Base-by-base conservation (phyloP, 2,329 filamentous ascomycete species). In the Fusarium kyushuense region DNA sequence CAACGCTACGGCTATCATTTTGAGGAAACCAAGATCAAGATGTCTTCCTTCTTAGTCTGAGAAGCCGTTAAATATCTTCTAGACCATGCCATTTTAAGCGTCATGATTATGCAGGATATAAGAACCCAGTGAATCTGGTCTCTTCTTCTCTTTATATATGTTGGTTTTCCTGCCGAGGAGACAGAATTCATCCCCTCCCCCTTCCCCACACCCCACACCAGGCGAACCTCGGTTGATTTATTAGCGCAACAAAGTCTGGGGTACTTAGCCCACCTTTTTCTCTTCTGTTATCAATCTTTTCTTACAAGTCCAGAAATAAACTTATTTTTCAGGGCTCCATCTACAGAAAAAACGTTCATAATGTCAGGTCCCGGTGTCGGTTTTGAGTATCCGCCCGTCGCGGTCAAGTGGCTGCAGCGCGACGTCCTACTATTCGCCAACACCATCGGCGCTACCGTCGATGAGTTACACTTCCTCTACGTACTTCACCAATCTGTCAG, bases 381-480 rank as follows among this genome's bases (percentile, higher is more conserved):
- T 21, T 59, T 59, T n/a, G 41, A 59, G 10, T 59, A 59, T 6
- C 53, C 56, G 35, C 53, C 56, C 8, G 12, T 59, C 0, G 35
- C 48, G 42, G 56, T 59, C 1, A 59, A 27, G 4, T 59, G 56
- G 56, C 53, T 59, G 0, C 56, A 59, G 21, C 56, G 56, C 16
- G 56, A 59, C 10, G 53, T 59, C 35, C 29, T 59, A 1, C 53
- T 59, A 5, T 59, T 59, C 8, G 56, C 56, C 16, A 58, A 42
- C 16, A 59, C 56, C 23, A 59, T 59, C 2, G 56, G 56, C 12
- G 53, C 56, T 42, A 58, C 56, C 0, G 35, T 30, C 12, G 42
- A 59, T n/a, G 56, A 59, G 41, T 21, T 58, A 1, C 56, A 59
- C 29, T 59, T 59, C 35, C 56, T 59, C 42, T 59, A 59, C 7